Evolutionary conservation across 2,329 filamentous ascomycete species (phyloP).

Genomic region (Sporothrix phasma): DNA sequence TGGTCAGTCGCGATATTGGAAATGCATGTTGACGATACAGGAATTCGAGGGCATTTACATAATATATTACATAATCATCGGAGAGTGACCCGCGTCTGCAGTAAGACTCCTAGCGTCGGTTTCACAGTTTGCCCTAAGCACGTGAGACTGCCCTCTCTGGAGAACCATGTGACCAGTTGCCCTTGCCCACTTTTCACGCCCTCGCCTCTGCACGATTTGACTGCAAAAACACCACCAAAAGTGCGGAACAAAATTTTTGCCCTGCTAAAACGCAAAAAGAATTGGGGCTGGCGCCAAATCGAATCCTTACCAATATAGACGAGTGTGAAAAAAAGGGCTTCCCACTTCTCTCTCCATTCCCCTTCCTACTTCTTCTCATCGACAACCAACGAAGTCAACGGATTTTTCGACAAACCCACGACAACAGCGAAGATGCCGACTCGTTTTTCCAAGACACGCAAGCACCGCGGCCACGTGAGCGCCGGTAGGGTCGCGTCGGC

Average conservation of each 20-base stretch:
- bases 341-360: background rate
- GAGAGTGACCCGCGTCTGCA: background rate
- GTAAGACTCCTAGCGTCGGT: no score
- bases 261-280: background rate
- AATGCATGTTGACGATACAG: no score
- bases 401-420: conserved; percentile 13
- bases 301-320: conserved; percentile 4
- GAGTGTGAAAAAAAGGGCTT: background rate
- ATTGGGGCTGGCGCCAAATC: background rate
- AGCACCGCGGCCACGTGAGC: conserved; percentile 93
- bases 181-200: background rate
- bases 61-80: background rate
- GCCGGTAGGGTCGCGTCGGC: conserved; percentile 94
- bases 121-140: conserved; percentile 11
- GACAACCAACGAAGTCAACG: conserved; percentile 15
- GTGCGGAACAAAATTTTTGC: conserved; percentile 8
- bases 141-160: conserved; percentile 3
- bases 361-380: background rate
- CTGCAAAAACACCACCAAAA: conserved; percentile 4
- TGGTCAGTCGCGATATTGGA: background rate
- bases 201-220: background rate
- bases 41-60: conserved; percentile 1
- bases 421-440: conserved; percentile 44
- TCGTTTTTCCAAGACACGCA: conserved; percentile 65
- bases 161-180: background rate